Evolutionary conservation across 2,329 filamentous ascomycete species (phyloP).

Genomic region (Alternaria arborescens): DNA sequence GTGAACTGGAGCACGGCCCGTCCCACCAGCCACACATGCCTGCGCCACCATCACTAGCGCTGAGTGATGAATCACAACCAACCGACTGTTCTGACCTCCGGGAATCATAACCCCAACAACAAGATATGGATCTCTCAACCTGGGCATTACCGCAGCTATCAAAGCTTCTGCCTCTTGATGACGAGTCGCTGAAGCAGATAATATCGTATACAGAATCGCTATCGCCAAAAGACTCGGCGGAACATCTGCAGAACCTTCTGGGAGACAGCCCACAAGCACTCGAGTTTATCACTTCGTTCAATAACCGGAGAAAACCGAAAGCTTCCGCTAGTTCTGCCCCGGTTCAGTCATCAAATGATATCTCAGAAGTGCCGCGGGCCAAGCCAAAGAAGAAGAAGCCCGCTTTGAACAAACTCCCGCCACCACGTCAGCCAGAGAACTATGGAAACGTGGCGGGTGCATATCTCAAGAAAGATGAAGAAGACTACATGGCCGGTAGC

Average conservation of each 20-base stretch:
- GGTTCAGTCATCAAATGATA: slow-evolving; percentile 26
- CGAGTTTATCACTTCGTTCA: slow-evolving; percentile 78
- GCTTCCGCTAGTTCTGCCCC: slow-evolving; percentile 30
- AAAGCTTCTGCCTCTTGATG: slow-evolving; percentile 82
- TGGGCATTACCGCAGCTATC: slow-evolving; percentile 77
- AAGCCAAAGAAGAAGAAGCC: slow-evolving; percentile 54
- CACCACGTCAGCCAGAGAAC: slow-evolving; percentile 61
- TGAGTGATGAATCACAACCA: slow-evolving; percentile 31
- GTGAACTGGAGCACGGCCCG: slow-evolving; percentile 15
- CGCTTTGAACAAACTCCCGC: slow-evolving; percentile 50
- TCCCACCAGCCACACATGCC: slow-evolving; percentile 14
- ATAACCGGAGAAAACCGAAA: slow-evolving; percentile 65
- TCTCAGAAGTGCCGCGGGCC: slow-evolving; percentile 44
- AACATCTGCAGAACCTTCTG: slow-evolving; percentile 87
- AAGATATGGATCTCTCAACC: slow-evolving; percentile 52
- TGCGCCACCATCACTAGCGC: slow-evolving; percentile 28
- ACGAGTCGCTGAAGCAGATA: slow-evolving; percentile 83
- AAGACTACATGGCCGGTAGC: slow-evolving; percentile 73
- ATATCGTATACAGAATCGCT: slow-evolving; percentile 82
- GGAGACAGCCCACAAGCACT: slow-evolving; percentile 81
- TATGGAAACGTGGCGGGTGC: slow-evolving; percentile 71
- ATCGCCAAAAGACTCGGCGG: slow-evolving; percentile 77
- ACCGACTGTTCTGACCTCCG: slow-evolving; percentile 7
- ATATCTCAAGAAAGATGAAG: slow-evolving; percentile 78
- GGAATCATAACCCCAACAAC: slow-evolving; percentile 8